Evolutionary conservation across 208 protist genomes (phyloP).

Genomic region (Trichomonas tenax): DNA sequence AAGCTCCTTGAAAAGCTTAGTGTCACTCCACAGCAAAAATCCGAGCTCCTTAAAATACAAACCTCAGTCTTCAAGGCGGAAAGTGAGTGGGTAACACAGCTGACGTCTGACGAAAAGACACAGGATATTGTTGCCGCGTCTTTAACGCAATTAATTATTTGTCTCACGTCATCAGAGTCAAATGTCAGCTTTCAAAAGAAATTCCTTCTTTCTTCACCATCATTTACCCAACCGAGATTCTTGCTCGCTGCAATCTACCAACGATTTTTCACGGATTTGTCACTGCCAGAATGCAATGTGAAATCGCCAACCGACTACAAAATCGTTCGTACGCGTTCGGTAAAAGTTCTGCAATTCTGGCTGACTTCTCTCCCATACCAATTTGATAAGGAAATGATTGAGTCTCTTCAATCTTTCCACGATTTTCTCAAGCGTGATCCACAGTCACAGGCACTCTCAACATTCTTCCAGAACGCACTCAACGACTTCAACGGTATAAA

Average conservation of each 20-base stretch:
- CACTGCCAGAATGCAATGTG: not conserved
- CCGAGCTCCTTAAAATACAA: too few relatives aligned
- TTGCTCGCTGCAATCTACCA: not conserved
- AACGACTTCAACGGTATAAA: not conserved
- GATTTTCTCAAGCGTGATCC: not conserved
- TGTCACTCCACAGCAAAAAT: too few relatives aligned
- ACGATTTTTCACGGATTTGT: not conserved
- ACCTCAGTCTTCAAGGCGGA: too few relatives aligned
- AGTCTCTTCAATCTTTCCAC: not conserved
- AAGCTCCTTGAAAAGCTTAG: too few relatives aligned
- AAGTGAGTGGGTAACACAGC: too few relatives aligned
- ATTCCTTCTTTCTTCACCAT: not conserved
- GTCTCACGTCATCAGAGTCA: not conserved
- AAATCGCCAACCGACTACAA: not conserved
- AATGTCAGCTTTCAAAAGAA: not conserved
- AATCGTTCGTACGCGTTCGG: not conserved
- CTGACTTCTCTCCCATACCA: not conserved
- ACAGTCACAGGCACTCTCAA: not conserved
- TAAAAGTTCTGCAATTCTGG: not conserved
- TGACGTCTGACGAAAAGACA: too few relatives aligned
- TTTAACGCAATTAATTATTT: not conserved
- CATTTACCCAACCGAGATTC: not conserved
- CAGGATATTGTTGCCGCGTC: not conserved
- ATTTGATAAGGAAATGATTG: not conserved
- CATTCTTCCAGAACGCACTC: too few relatives aligned